A percentile compares a stretch with the other conserved stretches of the same genome.
These are phyloP conservation scores for Chlorella vulgaris DNA, from an alignment of 139 green algal genomes.

Conservation along the genomic window DNA sequence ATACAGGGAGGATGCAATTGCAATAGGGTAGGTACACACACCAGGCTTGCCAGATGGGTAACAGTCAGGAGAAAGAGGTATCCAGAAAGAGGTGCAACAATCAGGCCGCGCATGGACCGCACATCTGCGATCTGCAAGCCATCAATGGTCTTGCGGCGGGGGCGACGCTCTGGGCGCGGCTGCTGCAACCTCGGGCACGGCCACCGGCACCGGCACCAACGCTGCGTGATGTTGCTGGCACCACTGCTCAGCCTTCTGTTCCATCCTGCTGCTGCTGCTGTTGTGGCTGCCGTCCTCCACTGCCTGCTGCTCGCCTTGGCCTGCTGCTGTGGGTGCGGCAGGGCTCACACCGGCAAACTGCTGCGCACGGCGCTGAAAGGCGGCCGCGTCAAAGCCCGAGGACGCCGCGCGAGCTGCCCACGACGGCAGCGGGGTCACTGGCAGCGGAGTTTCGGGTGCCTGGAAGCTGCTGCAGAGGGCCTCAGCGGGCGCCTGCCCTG, in stretches of 20 bases:
- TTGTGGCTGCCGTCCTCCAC: neutral
- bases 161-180: neutral
- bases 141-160: neutral
- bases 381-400: neutral
- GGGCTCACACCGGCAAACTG: neutral
- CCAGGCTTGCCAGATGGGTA: too few species aligned
- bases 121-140: too few species aligned
- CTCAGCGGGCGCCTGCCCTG: neutral
- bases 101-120: too few species aligned
- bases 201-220: neutral
- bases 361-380: neutral
- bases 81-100: too few species aligned
- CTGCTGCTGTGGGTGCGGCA: neutral
- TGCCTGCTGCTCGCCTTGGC: neutral
- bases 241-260: conserved; percentile 22
- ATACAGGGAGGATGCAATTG: too few species aligned
- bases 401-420: neutral
- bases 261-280: neutral
- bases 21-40: too few species aligned
- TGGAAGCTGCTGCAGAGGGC: neutral
- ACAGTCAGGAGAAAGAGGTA: too few species aligned
- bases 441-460: too few species aligned
- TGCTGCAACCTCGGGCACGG: neutral
- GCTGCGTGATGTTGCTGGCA: conserved; percentile 3
- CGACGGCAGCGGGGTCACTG: neutral